Conservation (phyloP, 352 stramenopile species). For the Phytophthora meadii region DNA sequence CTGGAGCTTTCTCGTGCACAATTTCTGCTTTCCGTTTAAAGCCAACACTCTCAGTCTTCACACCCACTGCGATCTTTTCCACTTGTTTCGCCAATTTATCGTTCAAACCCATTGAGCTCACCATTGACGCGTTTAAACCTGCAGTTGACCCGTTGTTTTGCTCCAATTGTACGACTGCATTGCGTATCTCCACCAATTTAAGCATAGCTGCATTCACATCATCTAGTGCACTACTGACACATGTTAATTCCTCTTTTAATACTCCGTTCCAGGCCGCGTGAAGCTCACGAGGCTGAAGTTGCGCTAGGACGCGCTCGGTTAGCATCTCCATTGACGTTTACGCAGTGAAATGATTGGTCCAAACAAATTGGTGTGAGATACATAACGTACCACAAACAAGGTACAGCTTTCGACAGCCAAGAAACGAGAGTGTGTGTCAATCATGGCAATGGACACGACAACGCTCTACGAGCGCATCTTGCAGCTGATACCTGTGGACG, state of each 20-base stretch:
- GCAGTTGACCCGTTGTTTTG: conserved; percentile 1
- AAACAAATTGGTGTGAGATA: background rate
- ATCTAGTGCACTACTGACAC: background rate
- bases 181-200: conserved; percentile 20
- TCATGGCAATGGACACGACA: background rate
- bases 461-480: conserved; percentile 23
- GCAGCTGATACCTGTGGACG: conserved; percentile 5
- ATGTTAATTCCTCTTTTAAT: conserved; percentile 6
- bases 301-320: conserved; percentile 8
- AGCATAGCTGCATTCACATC: conserved; percentile 10
- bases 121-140: background rate
- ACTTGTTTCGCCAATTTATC: background rate
- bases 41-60: background rate
- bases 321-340: background rate
- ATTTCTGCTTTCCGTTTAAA: background rate
- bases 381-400: background rate
- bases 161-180: conserved; percentile 20
- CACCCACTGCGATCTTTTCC: background rate
- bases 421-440: too few relatives aligned
- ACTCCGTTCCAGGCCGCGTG: conserved; percentile 8
- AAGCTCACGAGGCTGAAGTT: conserved; percentile 1
- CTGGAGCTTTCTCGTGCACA: background rate
- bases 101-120: background rate
- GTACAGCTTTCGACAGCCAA: too few relatives aligned
- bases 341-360: background rate